Percentiles rank a stretch among this genome's conserved stretches.
These are phyloP conservation scores for Logfia minima DNA, from an alignment of 129 eudicot genomes.

Conservation along the genomic window DNA sequence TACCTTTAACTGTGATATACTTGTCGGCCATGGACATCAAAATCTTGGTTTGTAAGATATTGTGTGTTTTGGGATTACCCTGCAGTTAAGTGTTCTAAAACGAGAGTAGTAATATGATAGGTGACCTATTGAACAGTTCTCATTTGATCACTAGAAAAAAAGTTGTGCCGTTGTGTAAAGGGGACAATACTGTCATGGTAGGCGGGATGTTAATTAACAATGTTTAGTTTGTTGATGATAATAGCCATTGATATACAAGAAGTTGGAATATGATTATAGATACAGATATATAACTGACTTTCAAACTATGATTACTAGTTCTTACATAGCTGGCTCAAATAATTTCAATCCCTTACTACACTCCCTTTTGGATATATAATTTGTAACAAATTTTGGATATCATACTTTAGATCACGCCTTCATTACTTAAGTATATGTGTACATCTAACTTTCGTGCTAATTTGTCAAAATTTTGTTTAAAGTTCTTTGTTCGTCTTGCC, in stretches of 20 bases:
- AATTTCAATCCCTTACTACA: background rate
- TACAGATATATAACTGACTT: background rate
- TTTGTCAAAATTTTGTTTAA: constrained; percentile 38
- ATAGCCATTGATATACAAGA: background rate
- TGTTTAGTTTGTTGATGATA: background rate
- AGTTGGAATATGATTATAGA: background rate
- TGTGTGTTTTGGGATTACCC: too few relatives aligned
- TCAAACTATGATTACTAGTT: background rate
- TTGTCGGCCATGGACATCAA: background rate
- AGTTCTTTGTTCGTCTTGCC: constrained; percentile 30
- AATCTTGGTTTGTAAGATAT: background rate
- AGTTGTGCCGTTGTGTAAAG: too few relatives aligned
- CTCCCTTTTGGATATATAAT: background rate
- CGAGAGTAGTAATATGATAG: too few relatives aligned
- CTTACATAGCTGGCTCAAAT: background rate
- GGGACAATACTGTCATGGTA: too few relatives aligned
- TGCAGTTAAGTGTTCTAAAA: too few relatives aligned
- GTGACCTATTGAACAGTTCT: too few relatives aligned
- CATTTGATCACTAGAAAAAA: too few relatives aligned
- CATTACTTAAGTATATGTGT: background rate
- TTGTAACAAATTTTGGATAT: background rate
- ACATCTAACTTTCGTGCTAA: constrained; percentile 28
- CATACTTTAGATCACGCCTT: background rate
- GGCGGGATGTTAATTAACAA: too few relatives aligned
- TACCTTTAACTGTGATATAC: background rate